Evolutionary conservation across 208 protist species (phyloP).

Genomic region (Leishmania martiniquensis): DNA sequence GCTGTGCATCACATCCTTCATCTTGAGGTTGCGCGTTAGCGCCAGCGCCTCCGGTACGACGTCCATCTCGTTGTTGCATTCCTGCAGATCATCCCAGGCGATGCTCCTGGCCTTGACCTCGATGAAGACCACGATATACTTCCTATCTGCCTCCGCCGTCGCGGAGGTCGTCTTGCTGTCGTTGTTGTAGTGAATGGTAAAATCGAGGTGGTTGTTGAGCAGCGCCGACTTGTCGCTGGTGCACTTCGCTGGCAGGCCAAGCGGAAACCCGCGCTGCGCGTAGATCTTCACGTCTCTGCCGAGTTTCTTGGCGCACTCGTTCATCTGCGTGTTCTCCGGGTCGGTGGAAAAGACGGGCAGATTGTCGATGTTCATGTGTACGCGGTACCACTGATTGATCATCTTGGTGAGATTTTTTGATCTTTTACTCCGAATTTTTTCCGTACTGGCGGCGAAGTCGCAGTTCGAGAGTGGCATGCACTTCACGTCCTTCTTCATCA

Average conservation of each 20-base stretch:
- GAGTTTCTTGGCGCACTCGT: slow-evolving; percentile 23
- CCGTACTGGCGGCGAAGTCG: slow-evolving; percentile 37
- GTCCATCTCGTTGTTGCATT: slow-evolving; percentile 8
- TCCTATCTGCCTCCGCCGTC: slow-evolving; percentile 1
- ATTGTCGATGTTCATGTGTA: slow-evolving; percentile 87
- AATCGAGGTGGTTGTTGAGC: slow-evolving; percentile 85
- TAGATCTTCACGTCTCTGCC: slow-evolving; percentile 31
- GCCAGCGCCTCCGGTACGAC: not conserved
- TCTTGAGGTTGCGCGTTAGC: slow-evolving; percentile 17
- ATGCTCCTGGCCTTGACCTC: slow-evolving; percentile 63
- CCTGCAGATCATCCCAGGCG: slow-evolving; percentile 9
- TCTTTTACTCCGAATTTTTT: slow-evolving; percentile 21
- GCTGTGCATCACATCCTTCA: slow-evolving; percentile 33
- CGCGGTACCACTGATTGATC: slow-evolving; percentile 82
- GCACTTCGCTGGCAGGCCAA: slow-evolving; percentile 61
- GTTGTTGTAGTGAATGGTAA: slow-evolving; percentile 74
- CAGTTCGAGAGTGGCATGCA: slow-evolving; percentile 55
- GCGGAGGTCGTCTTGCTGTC: slow-evolving; percentile 15
- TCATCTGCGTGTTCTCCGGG: slow-evolving; percentile 3
- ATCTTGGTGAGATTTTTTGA: slow-evolving; percentile 41
- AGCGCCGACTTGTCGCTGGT: slow-evolving; percentile 26
- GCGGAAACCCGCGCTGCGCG: slow-evolving; percentile 69
- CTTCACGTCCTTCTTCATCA: slow-evolving; percentile 48
- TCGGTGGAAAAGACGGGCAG: slow-evolving; percentile 61
- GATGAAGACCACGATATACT: slow-evolving; percentile 82